These are phyloP conservation scores for Aspergillus versicolor DNA, from an alignment of 2,329 filamentous ascomycete genomes.

Conservation along the genomic window DNA sequence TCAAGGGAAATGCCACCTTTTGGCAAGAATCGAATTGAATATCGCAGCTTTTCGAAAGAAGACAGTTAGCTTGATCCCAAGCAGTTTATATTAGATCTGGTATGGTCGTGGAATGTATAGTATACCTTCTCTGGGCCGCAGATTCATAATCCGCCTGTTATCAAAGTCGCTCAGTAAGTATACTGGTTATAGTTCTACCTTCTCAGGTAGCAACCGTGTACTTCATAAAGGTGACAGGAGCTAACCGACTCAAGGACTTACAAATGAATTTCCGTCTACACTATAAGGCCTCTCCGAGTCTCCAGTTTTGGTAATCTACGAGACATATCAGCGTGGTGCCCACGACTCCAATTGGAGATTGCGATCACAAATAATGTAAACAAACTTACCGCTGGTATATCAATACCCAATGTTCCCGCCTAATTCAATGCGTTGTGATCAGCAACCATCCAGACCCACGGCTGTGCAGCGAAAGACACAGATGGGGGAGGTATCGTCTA, in stretches of 20 bases:
- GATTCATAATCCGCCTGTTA: conserved; percentile 19
- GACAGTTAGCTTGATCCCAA: not conserved
- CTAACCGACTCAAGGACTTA: conserved; percentile 5
- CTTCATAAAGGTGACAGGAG: not conserved
- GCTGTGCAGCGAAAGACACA: no score
- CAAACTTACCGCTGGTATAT: conserved; percentile 12
- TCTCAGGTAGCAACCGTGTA: not conserved
- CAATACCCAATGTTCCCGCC: conserved; percentile 8
- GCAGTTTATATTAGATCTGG: no score
- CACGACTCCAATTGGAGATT: not conserved
- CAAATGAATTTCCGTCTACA: conserved; percentile 26
- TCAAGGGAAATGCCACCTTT: conserved; percentile 5
- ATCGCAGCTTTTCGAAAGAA: conserved; percentile 18
- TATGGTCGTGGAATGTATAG: not conserved
- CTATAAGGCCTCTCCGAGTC: conserved; percentile 21
- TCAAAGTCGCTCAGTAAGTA: not conserved
- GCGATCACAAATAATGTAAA: not conserved
- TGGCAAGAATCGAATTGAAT: conserved; percentile 24
- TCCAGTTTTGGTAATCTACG: conserved; percentile 19
- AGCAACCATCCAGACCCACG: not conserved
- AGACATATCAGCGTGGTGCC: not conserved
- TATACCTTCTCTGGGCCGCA: conserved; percentile 22
- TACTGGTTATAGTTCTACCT: not conserved
- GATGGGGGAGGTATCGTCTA: not conserved
- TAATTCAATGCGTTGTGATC: not conserved